A percentile compares a stretch with the other conserved stretches of the same genome.
phyloP scores from a whole-genome alignment of 2,329 filamentous ascomycete genomes.

The Aureobasidium sp. region DNA sequence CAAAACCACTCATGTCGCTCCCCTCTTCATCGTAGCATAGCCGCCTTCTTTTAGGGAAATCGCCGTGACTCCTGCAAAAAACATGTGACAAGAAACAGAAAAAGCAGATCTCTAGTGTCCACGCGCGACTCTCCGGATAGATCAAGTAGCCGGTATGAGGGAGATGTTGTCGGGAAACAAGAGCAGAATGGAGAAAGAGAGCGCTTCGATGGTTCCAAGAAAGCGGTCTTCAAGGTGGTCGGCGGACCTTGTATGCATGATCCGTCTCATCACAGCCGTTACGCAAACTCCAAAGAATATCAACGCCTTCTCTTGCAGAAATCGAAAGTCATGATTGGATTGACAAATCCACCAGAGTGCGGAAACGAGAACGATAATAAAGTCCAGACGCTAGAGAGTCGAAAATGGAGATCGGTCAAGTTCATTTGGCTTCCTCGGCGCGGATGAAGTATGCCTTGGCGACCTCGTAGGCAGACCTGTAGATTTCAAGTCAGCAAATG shows the following conservation, averaged over 20 bases:
- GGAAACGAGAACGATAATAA: not conserved
- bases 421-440: slow-evolving; percentile 24
- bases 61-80: not conserved
- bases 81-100: not conserved
- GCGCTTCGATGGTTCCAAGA: not conserved
- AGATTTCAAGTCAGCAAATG: slow-evolving; percentile 14
- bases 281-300: not conserved
- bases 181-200: not conserved
- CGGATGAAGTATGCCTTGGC: slow-evolving; percentile 59
- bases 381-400: not conserved
- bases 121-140: not conserved
- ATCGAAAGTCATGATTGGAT: not conserved
- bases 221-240: not conserved
- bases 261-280: not conserved
- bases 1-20: not conserved
- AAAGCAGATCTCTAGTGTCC: not conserved
- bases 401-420: not conserved
- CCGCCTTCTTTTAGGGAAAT: not conserved
- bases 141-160: not conserved
- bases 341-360: not conserved
- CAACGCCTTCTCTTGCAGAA: not conserved
- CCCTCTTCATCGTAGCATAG: not conserved
- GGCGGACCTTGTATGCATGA: not conserved
- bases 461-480: slow-evolving; percentile 58
- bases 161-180: not conserved